phyloP scores from a whole-genome alignment of 192 early-diverging fungal genomes.

The Coemansia sp. region DNA sequence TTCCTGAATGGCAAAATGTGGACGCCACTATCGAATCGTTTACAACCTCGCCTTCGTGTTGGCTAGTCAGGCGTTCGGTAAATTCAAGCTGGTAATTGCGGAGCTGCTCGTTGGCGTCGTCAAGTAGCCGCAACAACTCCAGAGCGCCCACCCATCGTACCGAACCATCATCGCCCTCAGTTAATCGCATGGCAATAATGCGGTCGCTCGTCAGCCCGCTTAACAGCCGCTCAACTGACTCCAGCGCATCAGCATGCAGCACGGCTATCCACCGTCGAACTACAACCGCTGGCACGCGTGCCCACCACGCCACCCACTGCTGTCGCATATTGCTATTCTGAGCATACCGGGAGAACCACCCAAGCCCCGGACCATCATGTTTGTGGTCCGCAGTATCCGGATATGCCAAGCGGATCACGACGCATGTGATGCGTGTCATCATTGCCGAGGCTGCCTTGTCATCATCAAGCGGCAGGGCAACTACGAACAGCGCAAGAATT shows the following conservation, averaged over 20 bases:
- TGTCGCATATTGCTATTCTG: slow-evolving; percentile 23
- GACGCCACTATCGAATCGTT: not conserved
- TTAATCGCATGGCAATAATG: slow-evolving; percentile 19
- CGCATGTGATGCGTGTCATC: slow-evolving; percentile 16
- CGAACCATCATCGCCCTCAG: slow-evolving; percentile 11
- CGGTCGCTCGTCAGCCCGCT: slow-evolving; percentile 29
- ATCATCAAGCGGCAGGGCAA: not conserved
- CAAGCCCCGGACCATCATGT: not conserved
- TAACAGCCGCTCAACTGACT: slow-evolving; percentile 9
- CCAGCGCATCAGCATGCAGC: slow-evolving; percentile 26
- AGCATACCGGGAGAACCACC: slow-evolving; percentile 37
- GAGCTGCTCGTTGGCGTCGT: slow-evolving; percentile 24
- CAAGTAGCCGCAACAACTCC: slow-evolving; percentile 44
- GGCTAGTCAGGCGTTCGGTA: not conserved
- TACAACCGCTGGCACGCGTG: slow-evolving; percentile 25
- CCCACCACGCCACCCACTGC: slow-evolving; percentile 49
- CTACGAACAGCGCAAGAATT: slow-evolving; percentile 16
- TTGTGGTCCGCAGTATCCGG: not conserved
- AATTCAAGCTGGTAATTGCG: slow-evolving; percentile 4
- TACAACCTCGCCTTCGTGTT: not conserved
- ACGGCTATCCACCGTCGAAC: slow-evolving; percentile 26
- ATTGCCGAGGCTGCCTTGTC: not conserved
- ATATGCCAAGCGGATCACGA: slow-evolving; percentile 11
- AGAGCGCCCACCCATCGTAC: slow-evolving; percentile 32
- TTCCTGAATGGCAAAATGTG: slow-evolving; percentile 8